Conservation (phyloP, 306 rosid species). For the Casuarina cunninghamiana region DNA sequence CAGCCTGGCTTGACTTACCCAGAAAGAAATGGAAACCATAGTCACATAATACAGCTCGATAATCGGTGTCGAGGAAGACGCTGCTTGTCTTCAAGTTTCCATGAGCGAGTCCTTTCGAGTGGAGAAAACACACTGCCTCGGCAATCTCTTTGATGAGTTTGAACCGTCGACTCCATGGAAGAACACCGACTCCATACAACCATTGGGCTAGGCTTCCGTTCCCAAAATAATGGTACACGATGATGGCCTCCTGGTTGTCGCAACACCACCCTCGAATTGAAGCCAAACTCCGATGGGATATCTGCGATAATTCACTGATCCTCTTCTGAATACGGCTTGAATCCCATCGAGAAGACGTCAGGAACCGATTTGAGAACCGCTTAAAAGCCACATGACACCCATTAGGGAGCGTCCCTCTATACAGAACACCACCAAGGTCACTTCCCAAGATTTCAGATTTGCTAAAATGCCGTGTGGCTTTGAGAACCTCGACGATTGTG, state of each 20-base stretch:
- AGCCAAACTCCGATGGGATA: constrained; percentile 6
- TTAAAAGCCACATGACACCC: constrained; percentile 8
- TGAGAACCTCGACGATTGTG: neutral
- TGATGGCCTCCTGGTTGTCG: neutral
- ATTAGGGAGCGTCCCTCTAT: neutral
- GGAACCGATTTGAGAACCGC: neutral
- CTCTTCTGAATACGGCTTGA: neutral
- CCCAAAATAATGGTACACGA: neutral
- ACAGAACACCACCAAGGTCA: constrained; percentile 6
- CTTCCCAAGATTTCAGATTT: neutral
- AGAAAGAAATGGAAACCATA: neutral
- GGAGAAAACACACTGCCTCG: constrained; percentile 2
- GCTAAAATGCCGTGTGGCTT: constrained; percentile 1
- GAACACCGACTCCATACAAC: constrained; percentile 7
- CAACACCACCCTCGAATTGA: constrained; percentile 16
- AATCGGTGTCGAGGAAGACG: neutral
- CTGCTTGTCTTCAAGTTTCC: constrained; percentile 13
- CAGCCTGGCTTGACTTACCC: neutral
- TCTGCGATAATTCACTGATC: neutral
- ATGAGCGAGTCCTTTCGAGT: neutral
- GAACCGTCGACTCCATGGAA: constrained; percentile 13
- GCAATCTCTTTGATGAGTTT: constrained; percentile 11
- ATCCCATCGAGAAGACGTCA: too few species aligned
- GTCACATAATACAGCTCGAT: constrained; percentile 9
- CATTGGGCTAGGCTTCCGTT: constrained; percentile 8